Percentiles rank a stretch among this genome's conserved stretches.
Evolutionary conservation across 2,329 filamentous ascomycete species (phyloP).

Genomic region (Beauveria asiatica): DNA sequence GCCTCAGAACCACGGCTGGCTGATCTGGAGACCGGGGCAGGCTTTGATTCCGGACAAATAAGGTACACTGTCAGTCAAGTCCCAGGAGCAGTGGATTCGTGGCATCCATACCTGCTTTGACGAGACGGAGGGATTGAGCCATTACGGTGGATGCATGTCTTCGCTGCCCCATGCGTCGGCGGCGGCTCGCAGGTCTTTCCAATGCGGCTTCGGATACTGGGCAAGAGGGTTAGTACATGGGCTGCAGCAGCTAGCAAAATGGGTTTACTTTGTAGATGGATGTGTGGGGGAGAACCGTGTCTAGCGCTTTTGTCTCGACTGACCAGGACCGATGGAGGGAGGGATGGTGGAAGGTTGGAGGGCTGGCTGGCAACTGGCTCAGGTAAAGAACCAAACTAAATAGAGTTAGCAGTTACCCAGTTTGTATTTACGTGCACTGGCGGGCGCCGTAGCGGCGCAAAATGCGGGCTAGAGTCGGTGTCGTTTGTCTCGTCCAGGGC

Average conservation of each 20-base stretch:
- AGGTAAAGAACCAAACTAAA: neutral
- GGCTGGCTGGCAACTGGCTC: neutral
- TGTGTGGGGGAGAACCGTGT: slow-evolving; percentile 6
- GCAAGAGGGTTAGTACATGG: neutral
- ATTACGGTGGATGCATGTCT: slow-evolving; percentile 8
- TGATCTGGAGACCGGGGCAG: neutral
- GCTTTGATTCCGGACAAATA: neutral
- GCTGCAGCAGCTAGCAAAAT: neutral
- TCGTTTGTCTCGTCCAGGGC: neutral
- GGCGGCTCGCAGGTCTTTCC: slow-evolving; percentile 7
- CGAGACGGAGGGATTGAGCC: slow-evolving; percentile 1
- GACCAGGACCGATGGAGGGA: neutral
- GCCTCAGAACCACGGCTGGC: neutral
- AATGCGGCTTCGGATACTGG: slow-evolving; percentile 8
- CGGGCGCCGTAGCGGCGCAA: neutral
- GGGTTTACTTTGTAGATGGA: neutral
- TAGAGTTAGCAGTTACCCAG: neutral
- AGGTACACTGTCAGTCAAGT: neutral
- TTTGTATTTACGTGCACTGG: neutral
- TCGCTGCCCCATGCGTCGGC: slow-evolving; percentile 7
- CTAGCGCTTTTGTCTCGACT: slow-evolving; percentile 6
- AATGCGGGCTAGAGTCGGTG: slow-evolving; percentile 1
- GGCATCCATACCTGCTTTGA: neutral
- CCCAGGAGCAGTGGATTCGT: slow-evolving; percentile 2
- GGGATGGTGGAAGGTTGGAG: neutral